These are phyloP conservation scores for Mallotus japonicus DNA, from an alignment of 441 rosid genomes.

Conservation along the genomic window DNA sequence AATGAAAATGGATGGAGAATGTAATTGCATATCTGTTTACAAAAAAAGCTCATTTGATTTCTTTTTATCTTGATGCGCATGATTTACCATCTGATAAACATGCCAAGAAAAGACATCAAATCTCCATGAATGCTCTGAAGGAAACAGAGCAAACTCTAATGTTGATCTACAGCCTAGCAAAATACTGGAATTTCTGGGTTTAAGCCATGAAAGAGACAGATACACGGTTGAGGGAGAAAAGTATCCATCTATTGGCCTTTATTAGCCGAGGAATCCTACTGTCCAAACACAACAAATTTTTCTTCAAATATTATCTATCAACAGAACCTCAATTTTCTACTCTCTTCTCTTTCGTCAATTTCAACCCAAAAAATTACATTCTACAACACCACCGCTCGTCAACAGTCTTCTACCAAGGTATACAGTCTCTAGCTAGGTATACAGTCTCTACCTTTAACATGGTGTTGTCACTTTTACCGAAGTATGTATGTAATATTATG, in stretches of 20 bases:
- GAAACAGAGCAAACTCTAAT: slow-evolving; percentile 85
- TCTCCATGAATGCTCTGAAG: slow-evolving; percentile 67
- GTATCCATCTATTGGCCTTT: slow-evolving; percentile 86
- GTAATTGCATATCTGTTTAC: slow-evolving; percentile 68
- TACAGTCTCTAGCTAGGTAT: no score
- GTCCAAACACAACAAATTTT: no score
- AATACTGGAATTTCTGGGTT: slow-evolving; percentile 69
- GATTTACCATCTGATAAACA: slow-evolving; percentile 62
- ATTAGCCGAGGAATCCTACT: slow-evolving; percentile 78
- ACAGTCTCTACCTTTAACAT: no score
- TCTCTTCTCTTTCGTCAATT: no score
- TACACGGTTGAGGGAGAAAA: slow-evolving; percentile 72
- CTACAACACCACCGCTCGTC: no score
- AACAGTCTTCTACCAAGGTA: no score
- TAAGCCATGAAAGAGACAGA: slow-evolving; percentile 74
- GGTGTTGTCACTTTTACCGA: no score
- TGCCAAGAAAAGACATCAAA: slow-evolving; percentile 66
- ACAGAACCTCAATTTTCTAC: no score
- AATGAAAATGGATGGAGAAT: no score
- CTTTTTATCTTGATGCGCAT: slow-evolving; percentile 68
- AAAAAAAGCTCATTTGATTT: slow-evolving; percentile 69
- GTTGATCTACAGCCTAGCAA: slow-evolving; percentile 75
- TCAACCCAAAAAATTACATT: no score
- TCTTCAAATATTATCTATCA: no score
- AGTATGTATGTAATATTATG: no score